Evolutionary conservation across 257 asterid genomes (phyloP).

Genomic region (Nicotiana obtusifolia): DNA sequence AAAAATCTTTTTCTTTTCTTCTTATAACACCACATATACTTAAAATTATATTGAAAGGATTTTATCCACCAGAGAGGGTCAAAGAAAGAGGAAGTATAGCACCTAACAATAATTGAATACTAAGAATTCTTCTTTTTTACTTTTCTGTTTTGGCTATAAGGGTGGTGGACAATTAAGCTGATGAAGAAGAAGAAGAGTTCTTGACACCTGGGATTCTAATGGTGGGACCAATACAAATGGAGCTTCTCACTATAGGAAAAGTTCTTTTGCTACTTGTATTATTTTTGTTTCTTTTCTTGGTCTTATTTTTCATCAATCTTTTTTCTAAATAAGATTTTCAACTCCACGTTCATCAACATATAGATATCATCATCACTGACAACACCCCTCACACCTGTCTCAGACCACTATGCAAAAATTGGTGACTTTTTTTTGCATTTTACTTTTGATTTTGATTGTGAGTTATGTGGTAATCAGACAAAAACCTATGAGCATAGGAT

Average conservation of each 20-base stretch:
- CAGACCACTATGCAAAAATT: neutral
- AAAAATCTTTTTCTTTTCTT: neutral
- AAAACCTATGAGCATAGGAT: slow-evolving; percentile 19
- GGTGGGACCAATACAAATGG: no score
- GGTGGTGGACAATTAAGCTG: no score
- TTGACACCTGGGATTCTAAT: no score
- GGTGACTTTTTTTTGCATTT: neutral
- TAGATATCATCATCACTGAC: slow-evolving; percentile 5
- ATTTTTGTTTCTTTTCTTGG: neutral
- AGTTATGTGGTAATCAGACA: slow-evolving; percentile 24
- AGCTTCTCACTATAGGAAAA: no score
- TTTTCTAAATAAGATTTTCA: neutral
- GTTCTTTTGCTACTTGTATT: neutral
- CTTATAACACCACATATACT: neutral
- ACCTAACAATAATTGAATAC: neutral
- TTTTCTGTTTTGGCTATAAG: no score
- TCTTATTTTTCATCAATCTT: neutral
- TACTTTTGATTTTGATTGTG: slow-evolving; percentile 5
- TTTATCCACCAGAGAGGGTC: neutral
- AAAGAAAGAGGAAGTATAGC: neutral
- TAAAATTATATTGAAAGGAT: neutral
- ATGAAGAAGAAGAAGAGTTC: no score
- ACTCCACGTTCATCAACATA: neutral
- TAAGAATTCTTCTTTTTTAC: no score
- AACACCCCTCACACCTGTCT: neutral